Evolutionary conservation across 306 rosid species (phyloP).

Genomic region (Trichosanthes truncata): DNA sequence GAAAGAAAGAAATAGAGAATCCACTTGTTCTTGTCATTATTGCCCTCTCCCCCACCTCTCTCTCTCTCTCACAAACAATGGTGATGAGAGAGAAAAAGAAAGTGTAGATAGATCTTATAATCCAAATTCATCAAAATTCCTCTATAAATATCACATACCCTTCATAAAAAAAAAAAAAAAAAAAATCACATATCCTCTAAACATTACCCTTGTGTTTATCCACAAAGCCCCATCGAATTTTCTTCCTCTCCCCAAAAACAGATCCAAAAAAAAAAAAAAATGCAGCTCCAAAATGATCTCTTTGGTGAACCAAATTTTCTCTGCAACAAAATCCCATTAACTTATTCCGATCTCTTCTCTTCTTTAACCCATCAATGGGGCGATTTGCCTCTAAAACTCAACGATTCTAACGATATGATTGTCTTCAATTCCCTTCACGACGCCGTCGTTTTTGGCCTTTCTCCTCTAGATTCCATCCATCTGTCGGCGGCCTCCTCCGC

Average conservation of each 20-base stretch:
- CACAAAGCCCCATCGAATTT: background rate
- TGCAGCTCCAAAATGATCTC: background rate
- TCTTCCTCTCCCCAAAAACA: background rate
- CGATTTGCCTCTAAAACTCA: constrained; percentile 28
- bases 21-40: background rate
- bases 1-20: background rate
- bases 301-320: background rate
- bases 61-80: background rate
- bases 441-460: constrained; percentile 34
- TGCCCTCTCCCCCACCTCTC: background rate
- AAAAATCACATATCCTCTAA: background rate
- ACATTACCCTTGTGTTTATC: background rate
- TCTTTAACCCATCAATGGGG: constrained; percentile 28
- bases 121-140: background rate
- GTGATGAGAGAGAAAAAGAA: background rate
- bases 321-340: background rate
- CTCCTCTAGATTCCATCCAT: constrained; percentile 16
- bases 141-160: background rate
- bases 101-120: background rate
- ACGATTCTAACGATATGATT: constrained; percentile 41
- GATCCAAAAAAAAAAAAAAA: background rate
- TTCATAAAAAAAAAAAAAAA: no score
- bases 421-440: constrained; percentile 29
- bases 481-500: background rate
- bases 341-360: background rate